Evolutionary conservation across 805 yeast species (phyloP), one percentile per base, ranked within the genome.

Genomic region (Saccharomyces jurei): DNA sequence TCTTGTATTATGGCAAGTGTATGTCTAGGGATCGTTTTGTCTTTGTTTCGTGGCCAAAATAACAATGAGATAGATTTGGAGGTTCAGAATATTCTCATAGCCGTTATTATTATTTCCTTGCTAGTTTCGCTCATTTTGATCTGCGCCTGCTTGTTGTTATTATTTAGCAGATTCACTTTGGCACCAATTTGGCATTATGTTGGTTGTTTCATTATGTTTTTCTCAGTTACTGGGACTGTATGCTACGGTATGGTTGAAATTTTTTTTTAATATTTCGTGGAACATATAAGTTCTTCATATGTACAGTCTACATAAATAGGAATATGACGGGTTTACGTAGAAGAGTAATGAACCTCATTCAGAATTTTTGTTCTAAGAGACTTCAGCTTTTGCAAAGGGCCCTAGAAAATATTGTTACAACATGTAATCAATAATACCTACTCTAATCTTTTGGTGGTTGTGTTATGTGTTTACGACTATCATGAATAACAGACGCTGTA

Each of bases 131-230:
- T 68, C 31, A 32, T 61, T 9, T 56, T 67, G 27, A 65, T 63
- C 25, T 57, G 62, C 28, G 27, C 57, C 31, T 59, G 64, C 30
- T 51, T 68, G 26, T 47, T 67, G 14, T 53, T 68, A 1, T 51
- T 67, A n/a, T 67, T 68, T 50, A 67, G 69, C 48, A 59, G 72
- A 48, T 66, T 55, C 52, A 53, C 61, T 1, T 53, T 62, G 32
- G 72, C 71, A 3, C 72, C 72, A 5, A 52, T 60, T 6, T 68
- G 72, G 72, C 71, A 68, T 58, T 68, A 68, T 48, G 48, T 62
- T 26, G 54, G 60, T 21, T 60, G 67, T 48, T 64, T 67, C 47
- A 26, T 60, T 1, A 50, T 67, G 28, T 68, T 67, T 48, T 50
- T 65, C 6, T 28, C 61, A 11, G 64, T 67, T 5, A 62, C 65